Evolutionary conservation across 345 rosid genomes (phyloP).

Genomic region (Heritiera fomes): DNA sequence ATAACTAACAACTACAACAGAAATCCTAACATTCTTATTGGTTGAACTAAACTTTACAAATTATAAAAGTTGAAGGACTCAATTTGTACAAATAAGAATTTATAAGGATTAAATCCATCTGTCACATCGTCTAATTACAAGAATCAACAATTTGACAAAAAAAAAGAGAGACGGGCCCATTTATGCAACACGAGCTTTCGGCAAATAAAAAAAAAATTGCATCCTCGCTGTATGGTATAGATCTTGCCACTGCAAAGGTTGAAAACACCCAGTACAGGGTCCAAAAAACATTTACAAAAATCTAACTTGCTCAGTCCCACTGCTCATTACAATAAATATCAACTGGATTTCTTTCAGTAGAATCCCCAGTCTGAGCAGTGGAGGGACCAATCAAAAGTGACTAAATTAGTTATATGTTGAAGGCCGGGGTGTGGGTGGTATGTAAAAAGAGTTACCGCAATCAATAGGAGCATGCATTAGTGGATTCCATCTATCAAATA

Average conservation of each 20-base stretch:
- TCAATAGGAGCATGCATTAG: conserved; percentile 70
- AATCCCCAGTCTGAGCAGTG: neutral
- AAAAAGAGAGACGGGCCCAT: neutral
- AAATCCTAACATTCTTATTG: too few species aligned
- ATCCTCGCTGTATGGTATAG: neutral
- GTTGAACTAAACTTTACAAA: too few species aligned
- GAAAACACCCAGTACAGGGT: neutral
- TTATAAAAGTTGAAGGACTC: too few species aligned
- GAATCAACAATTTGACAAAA: neutral
- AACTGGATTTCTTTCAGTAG: neutral
- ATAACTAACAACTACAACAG: too few species aligned
- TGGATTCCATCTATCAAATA: conserved; percentile 96
- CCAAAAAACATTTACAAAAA: neutral
- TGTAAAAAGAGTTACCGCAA: conserved; percentile 57
- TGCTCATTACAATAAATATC: neutral
- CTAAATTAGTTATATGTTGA: conserved; percentile 43
- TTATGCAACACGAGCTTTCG: neutral
- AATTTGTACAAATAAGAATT: too few species aligned
- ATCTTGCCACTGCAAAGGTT: neutral
- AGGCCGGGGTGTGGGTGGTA: conserved; percentile 64
- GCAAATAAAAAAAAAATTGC: neutral
- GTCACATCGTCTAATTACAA: neutral
- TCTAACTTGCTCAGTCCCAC: neutral
- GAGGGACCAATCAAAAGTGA: neutral
- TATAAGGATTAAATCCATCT: too few species aligned